Conservation (phyloP, 305 asterid species). For the Nicotiana rustica region DNA sequence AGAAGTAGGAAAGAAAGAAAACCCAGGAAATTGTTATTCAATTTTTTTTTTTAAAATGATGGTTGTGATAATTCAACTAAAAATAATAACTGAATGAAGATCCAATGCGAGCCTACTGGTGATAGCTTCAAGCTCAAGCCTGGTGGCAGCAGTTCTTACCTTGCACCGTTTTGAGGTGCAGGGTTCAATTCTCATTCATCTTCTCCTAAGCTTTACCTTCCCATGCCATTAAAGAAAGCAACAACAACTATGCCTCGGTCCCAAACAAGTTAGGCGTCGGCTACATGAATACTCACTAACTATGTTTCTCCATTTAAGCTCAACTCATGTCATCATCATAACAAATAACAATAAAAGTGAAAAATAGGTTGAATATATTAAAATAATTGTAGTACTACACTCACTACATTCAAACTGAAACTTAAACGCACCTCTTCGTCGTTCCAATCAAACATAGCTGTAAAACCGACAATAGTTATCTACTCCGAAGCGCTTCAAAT, state of each 20-base stretch:
- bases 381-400: neutral
- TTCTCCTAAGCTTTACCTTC: no score
- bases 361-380: no score
- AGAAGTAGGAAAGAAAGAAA: conserved; percentile 5
- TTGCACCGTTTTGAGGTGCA: no score
- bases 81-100: neutral
- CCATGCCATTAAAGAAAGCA: no score
- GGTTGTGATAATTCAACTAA: neutral
- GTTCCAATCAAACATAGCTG: conserved; percentile 98
- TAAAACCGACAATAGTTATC: conserved; percentile 47
- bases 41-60: neutral
- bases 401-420: neutral
- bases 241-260: no score
- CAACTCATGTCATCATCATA: no score
- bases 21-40: neutral
- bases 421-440: conserved; percentile 77
- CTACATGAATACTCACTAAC: no score
- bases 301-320: no score
- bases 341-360: no score
- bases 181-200: no score
- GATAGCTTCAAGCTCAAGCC: neutral
- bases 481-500: conserved; percentile 45
- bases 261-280: no score
- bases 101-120: neutral
- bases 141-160: no score